phyloP scores from a whole-genome alignment of 345 rosid genomes.

The Capsella bursapastoris region DNA sequence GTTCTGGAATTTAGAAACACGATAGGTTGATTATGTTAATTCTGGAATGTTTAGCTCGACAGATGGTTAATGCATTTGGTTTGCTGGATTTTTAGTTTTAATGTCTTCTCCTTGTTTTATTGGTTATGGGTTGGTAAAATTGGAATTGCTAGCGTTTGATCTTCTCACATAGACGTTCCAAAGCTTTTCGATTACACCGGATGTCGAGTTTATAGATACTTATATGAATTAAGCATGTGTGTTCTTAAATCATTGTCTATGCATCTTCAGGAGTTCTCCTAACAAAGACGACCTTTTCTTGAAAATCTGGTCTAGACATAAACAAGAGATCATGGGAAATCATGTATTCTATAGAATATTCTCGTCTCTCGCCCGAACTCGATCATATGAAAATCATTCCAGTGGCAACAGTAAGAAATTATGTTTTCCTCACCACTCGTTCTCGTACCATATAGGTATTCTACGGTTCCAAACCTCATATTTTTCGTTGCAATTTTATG shows the following conservation, averaged over 20 bases:
- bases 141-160: neutral
- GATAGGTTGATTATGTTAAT: too few relatives aligned
- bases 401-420: neutral
- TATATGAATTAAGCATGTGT: neutral
- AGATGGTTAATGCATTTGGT: too few relatives aligned
- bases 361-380: neutral
- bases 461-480: neutral
- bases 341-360: conserved; percentile 11
- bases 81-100: too few relatives aligned
- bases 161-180: neutral
- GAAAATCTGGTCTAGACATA: neutral
- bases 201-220: neutral
- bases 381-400: neutral
- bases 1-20: too few relatives aligned
- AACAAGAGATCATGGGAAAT: neutral
- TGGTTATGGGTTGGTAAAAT: too few relatives aligned
- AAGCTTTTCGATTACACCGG: neutral
- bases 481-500: neutral
- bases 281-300: neutral
- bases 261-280: neutral
- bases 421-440: neutral
- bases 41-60: too few relatives aligned
- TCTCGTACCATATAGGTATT: neutral
- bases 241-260: neutral
- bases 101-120: too few relatives aligned